Base-by-base conservation (phyloP, 2,329 filamentous ascomycete species). In the Microcera coccophila region DNA sequence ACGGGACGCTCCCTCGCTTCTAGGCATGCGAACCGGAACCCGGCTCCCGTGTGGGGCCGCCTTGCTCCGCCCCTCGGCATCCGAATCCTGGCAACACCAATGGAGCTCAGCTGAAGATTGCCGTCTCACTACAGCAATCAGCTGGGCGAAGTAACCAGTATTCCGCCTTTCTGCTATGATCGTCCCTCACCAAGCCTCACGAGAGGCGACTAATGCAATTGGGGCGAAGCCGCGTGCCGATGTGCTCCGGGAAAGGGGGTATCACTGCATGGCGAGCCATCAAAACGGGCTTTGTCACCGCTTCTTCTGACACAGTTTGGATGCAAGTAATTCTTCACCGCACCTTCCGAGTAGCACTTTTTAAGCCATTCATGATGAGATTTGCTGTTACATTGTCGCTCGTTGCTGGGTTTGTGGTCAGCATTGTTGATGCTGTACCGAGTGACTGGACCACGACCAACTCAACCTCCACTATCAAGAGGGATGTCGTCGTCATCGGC, bases 341-440 rank as follows among this genome's bases (percentile, higher is more conserved):
- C 15, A 26, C 26, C 42, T 35, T n/a, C 26, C 37, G 42, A 46
- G 41, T 45, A 28, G 32, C 36, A 42, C 34, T 28, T 36, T 46
- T 14, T 39, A 36, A 38, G 29, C 47, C 42, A 45, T 47, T 45
- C 48, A 47, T 20, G 8, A 53, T 53, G 50, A 51, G 42, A 41
- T 33, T 24, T 22, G 10, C 44, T 17, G 50, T 53, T 49, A 44
- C 48, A 49, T 45, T 51, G 48, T 47, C 50, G 16, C 47, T 53
- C 41, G 20, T 44, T 38, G 45, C 39, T 44, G 29, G 26, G 15
- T 42, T 53, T 38, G 39, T 41, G 15, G 22, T 36, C 21, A 42
- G 36, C 34, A 20, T 40, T 37, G 39, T 36, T 20, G 9, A 43
- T 43, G 45, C 40, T 16, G 50, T 39, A 32, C 38, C 47, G 14